phyloP scores from a whole-genome alignment of 805 yeast species.

The Teunomyces atbi region DNA sequence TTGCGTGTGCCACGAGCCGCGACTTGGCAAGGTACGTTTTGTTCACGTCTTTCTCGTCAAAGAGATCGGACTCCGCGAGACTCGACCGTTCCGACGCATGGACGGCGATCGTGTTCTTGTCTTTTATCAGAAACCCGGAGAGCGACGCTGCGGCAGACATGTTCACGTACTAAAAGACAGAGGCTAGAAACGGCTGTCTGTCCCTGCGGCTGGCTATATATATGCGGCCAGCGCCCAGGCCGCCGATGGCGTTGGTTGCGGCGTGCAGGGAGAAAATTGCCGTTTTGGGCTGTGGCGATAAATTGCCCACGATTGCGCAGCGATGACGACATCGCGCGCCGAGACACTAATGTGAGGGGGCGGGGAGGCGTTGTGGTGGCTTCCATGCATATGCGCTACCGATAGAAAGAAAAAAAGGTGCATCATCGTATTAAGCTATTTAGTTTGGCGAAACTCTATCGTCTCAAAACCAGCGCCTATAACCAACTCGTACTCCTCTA shows the following conservation, averaged over 20 bases:
- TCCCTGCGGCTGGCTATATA: too few relatives aligned
- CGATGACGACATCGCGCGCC: neutral
- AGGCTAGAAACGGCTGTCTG: too few relatives aligned
- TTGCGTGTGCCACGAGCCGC: slow-evolving; percentile 37
- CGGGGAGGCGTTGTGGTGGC: too few relatives aligned
- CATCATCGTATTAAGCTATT: too few relatives aligned
- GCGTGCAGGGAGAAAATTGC: neutral
- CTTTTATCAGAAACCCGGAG: too few relatives aligned
- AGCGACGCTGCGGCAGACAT: too few relatives aligned
- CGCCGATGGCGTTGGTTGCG: neutral
- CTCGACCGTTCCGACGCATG: slow-evolving; percentile 1
- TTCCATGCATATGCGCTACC: too few relatives aligned
- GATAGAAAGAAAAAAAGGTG: too few relatives aligned
- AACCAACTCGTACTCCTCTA: slow-evolving; percentile 29
- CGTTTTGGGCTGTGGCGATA: neutral
- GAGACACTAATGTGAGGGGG: too few relatives aligned
- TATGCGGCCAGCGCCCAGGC: too few relatives aligned
- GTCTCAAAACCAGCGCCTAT: neutral
- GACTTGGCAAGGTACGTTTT: slow-evolving; percentile 13
- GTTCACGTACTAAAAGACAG: too few relatives aligned
- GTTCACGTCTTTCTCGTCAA: slow-evolving; percentile 9
- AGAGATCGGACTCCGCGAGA: slow-evolving; percentile 7
- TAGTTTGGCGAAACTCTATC: neutral
- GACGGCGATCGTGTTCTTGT: neutral
- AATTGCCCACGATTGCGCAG: neutral